These are phyloP conservation scores for Globisporangium camurandrum DNA, from an alignment of 352 stramenopile species.

Conservation along the genomic window DNA sequence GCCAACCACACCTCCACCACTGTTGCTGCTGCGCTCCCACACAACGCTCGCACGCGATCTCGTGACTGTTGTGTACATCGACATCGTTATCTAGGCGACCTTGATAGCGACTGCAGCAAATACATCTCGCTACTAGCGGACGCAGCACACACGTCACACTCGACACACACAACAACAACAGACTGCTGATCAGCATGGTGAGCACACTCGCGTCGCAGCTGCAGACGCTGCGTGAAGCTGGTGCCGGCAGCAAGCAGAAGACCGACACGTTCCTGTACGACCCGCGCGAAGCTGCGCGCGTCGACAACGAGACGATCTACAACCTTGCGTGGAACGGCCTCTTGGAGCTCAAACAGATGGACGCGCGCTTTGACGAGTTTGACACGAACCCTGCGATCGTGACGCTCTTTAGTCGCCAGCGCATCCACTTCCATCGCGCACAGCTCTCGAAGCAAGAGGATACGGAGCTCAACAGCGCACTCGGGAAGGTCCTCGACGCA, in stretches of 20 bases:
- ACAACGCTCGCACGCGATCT: not conserved
- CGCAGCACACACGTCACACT: not conserved
- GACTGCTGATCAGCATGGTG: not conserved
- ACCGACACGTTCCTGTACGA: slow-evolving; percentile 84
- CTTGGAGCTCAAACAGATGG: slow-evolving; percentile 70
- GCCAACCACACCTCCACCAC: not conserved
- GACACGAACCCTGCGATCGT: slow-evolving; percentile 39
- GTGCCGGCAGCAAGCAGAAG: slow-evolving; percentile 73
- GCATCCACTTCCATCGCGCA: slow-evolving; percentile 76
- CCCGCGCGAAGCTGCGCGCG: slow-evolving; percentile 61
- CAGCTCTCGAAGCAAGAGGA: slow-evolving; percentile 55
- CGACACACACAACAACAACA: not conserved
- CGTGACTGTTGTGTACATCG: not conserved
- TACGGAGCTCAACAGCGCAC: slow-evolving; percentile 50
- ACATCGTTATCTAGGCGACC: too few species aligned
- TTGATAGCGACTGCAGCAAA: not conserved
- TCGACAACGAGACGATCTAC: slow-evolving; percentile 82
- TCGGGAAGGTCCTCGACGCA: slow-evolving; percentile 69
- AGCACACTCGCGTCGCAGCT: slow-evolving; percentile 60
- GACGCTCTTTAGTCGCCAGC: slow-evolving; percentile 61
- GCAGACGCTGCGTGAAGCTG: slow-evolving; percentile 69
- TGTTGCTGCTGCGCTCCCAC: not conserved
- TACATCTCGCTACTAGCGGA: not conserved
- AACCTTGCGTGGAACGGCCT: slow-evolving; percentile 81
- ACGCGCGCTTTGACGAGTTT: slow-evolving; percentile 63